Evolutionary conservation across 2,329 filamentous ascomycete genomes (phyloP), one percentile per base, ranked within the genome.

Genomic region (Aspergillus intermedius): DNA sequence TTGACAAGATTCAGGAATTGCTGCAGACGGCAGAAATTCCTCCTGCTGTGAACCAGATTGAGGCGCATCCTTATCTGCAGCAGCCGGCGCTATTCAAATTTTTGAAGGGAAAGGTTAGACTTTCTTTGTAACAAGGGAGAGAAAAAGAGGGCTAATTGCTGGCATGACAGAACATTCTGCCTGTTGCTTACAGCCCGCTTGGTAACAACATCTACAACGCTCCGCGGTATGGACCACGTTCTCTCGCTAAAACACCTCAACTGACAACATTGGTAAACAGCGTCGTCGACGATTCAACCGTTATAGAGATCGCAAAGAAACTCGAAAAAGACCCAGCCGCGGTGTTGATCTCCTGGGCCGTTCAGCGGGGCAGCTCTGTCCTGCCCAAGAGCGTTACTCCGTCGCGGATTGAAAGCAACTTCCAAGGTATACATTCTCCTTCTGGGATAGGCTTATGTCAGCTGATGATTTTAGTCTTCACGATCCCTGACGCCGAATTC

Each of bases 21-120:
- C 53, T 66, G 13, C 51, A 60, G 42, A 61, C 56, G 0, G 77
- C 77, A n/a, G 75, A 69, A 35, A 72, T 82, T 9, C 68, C 73
- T 0, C 83, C 83, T 0, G 79, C 78, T 2, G 76, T 79, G 49
- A 86, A 86, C 65, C 82, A 86, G 64, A 80, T 86, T 55, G 82
- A 86, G 60, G 79, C 80, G 40, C 81, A 86, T 60, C 81, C 82
- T 0, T 85, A 83, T 61, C 70, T 86, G 2, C 81, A 84, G 56
- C 82, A 81, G 56, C 66, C 69, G 0, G 67, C 74, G 4, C 68
- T 86, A 6, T 60, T 80, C 2, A 65, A 73, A 9, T 80, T 74
- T 60, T 77, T 76, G 64, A 68, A 76, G 37, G 65, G 71, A 34
- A 76, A 82, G 56, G 74, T 74, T 48, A 79, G 47, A 5, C 8